phyloP scores from a whole-genome alignment of 345 rosid species.

The Erucastrum elatum region DNA sequence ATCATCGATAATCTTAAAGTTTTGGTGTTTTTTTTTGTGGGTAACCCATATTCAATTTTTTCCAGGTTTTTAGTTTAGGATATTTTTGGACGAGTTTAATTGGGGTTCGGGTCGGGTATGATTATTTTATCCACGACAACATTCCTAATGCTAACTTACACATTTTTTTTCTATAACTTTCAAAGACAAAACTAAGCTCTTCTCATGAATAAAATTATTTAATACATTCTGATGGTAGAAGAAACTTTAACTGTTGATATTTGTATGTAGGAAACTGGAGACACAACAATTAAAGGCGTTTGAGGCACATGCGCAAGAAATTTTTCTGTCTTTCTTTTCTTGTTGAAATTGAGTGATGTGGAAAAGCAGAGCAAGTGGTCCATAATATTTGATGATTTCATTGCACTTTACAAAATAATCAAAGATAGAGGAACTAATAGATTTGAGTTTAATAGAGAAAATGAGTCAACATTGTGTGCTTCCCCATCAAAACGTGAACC shows the following conservation, averaged over 20 bases:
- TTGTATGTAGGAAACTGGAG: background rate
- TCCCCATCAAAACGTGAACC: too few relatives aligned
- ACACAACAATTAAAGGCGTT: background rate
- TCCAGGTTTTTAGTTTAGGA: too few relatives aligned
- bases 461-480: too few relatives aligned
- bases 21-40: too few relatives aligned
- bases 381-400: background rate
- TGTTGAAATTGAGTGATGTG: background rate
- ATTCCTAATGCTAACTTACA: background rate
- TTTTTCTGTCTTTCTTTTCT: too few relatives aligned
- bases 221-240: background rate
- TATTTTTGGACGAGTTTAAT: too few relatives aligned
- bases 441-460: too few relatives aligned
- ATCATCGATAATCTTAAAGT: too few relatives aligned
- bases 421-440: background rate
- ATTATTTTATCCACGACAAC: too few relatives aligned
- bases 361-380: background rate
- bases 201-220: background rate
- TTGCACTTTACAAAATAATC: background rate
- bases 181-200: background rate
- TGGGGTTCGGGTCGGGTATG: too few relatives aligned
- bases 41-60: too few relatives aligned
- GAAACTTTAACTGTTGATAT: background rate
- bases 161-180: constrained; percentile 34
- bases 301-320: background rate